A percentile compares a stretch with the other conserved stretches of the same genome.
Conservation (phyloP, 306 rosid species). For the Vigna trinervia region DNA sequence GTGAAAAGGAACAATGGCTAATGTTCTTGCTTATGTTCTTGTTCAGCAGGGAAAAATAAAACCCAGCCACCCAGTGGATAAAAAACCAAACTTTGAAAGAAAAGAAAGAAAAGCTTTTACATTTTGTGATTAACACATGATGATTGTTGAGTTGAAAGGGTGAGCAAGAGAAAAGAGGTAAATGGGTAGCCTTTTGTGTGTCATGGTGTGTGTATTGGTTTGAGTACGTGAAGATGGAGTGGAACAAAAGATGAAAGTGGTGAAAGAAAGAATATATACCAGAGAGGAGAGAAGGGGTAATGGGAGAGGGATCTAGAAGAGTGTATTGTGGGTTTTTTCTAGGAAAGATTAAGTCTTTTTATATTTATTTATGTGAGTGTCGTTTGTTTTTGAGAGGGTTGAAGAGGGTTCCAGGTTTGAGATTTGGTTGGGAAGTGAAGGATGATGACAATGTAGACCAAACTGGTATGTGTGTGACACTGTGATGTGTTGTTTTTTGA, state of each 20-base stretch:
- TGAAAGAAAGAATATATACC: conserved; percentile 29
- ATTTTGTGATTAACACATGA: too few species aligned
- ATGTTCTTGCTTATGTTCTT: too few species aligned
- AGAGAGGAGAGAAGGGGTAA: background rate
- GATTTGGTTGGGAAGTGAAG: background rate
- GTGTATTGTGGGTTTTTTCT: conserved; percentile 31
- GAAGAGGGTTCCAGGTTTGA: background rate
- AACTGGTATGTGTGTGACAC: too few species aligned
- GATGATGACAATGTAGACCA: background rate
- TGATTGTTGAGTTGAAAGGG: background rate
- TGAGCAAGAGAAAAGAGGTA: background rate
- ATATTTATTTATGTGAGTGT: background rate
- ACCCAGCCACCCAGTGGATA: too few species aligned
- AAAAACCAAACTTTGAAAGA: too few species aligned
- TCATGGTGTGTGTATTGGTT: background rate
- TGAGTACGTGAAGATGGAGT: background rate
- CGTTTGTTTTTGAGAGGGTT: background rate
- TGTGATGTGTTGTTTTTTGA: background rate
- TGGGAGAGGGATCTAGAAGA: conserved; percentile 65
- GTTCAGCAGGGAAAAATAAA: too few species aligned
- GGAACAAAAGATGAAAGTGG: background rate
- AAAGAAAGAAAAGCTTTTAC: too few species aligned
- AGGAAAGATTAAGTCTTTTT: too few species aligned
- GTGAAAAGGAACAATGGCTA: background rate
- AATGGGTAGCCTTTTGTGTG: background rate